Conservation (phyloP, 768 basidiomycete genomes). For the Boletellus sp. region DNA sequence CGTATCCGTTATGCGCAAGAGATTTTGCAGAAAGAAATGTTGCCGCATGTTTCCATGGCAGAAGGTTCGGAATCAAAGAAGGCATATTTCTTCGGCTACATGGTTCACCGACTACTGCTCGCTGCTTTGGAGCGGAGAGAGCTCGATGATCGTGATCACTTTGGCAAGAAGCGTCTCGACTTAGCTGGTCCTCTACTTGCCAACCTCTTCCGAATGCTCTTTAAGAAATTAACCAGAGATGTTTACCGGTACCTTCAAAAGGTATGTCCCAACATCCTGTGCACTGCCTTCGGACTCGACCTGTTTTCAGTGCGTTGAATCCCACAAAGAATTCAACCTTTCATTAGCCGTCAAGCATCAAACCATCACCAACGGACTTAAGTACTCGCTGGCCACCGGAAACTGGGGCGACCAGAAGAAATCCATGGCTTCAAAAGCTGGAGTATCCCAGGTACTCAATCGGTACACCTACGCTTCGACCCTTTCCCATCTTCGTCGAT, state of each 20-base stretch:
- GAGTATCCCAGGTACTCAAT: constrained; percentile 98
- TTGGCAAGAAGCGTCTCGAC: constrained; percentile 96
- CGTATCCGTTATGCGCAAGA: constrained; percentile 96
- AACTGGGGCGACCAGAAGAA: constrained; percentile 99
- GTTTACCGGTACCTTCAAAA: constrained; percentile 97
- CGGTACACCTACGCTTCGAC: constrained; percentile 99
- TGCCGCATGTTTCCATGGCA: constrained; percentile 94
- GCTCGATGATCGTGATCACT: constrained; percentile 98
- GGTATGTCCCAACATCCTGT: constrained; percentile 41
- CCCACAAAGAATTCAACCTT: constrained; percentile 91
- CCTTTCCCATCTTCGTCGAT: constrained; percentile 93
- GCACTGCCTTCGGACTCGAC: background rate
- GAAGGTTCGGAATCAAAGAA: constrained; percentile 98
- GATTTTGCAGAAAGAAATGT: constrained; percentile 97
- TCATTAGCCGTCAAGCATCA: constrained; percentile 90
- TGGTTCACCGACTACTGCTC: constrained; percentile 93
- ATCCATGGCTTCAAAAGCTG: constrained; percentile 95
- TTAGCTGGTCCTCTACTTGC: constrained; percentile 93
- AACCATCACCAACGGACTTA: constrained; percentile 96
- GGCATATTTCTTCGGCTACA: constrained; percentile 99
- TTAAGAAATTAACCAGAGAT: constrained; percentile 94
- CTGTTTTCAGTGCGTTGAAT: constrained; percentile 80
- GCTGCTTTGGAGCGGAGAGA: constrained; percentile 94
- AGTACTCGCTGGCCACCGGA: constrained; percentile 96
- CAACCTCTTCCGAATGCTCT: constrained; percentile 97